Base-by-base conservation (phyloP, 2,329 filamentous ascomycete genomes). In the Blastomyces emzantsi region DNA sequence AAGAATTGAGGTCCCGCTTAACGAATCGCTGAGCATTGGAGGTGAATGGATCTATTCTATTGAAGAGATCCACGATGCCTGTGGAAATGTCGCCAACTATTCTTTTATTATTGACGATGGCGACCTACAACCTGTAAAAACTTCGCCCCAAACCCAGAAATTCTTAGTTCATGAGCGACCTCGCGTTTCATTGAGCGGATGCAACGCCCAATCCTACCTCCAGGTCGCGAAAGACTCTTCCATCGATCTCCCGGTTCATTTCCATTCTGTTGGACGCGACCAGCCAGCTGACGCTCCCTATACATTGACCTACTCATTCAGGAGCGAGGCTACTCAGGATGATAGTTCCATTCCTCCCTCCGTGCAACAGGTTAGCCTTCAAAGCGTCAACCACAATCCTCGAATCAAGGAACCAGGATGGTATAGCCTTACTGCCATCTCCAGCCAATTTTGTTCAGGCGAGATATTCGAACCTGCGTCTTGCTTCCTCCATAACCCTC, bases 381-480 rank as follows among this genome's bases (percentile, higher is more conserved):
- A 86, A 73, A 85, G 80, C 64, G 80, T 83, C 4, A 78, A 83
- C 52, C 84, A 90, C 62, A 81, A 82, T 64, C 88, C 90, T 1
- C 78, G 76, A 17, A 90, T 97, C 64, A 85, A 85, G 33, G 85
- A 88, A 43, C 86, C 91, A 36, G 94, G 95, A 58, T 83, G 97
- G 33, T 99, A 99, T 77, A 93, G 89, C 0, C 77, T 99, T 64
- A 88, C 86, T 67, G 85, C 89, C 17, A 85, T 97, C 8, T 85
- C 87, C 1, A 95, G 90, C 63, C 87, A 89, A 30, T 89, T 86
- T 65, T 99, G 94, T 72, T 81, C 86, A 43, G 94, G 94, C 56
- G 92, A 97, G 69, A 87, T 99, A 4, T 83, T 93, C 67, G 94
- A 99, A 74, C 94, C 94, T 36, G 90, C 93, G 2, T 94, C 92